Evolutionary conservation across 2,329 filamentous ascomycete genomes (phyloP), one percentile per base, ranked within the genome.

Genomic region (Alternaria consortialis): DNA sequence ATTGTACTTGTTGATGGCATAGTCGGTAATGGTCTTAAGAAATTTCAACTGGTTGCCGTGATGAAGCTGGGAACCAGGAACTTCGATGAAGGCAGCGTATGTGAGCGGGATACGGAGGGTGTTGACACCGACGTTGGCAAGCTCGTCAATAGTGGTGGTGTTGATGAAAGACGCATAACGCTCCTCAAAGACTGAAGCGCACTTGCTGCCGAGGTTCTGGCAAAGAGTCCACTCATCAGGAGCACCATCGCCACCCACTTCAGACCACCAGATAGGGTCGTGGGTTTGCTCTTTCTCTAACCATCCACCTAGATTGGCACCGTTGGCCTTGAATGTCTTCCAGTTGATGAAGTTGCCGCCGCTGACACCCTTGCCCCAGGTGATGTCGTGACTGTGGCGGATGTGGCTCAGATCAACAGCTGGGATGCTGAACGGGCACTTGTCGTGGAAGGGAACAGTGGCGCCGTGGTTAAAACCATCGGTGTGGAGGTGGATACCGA

Each of bases 181-280:
- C 4, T 65, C 53, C 43, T 78, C 74, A 3, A 77, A 60, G 5
- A 76, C 71, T 11, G 67, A 63, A 3, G 70, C 66, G 56, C 75
- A 78, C 44, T 70, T 53, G 12, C 60, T 32, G 8, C 77, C 75
- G 4, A 79, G 66, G 11, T 67, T 61, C n/a, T 56, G 44, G 57
- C 77, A 80, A 25, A 74, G 68, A 11, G 54, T 72, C 77, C 77
- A 80, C 63, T 80, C 77, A 51, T 80, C 78, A 15, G 66, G 44
- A 17, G 71, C 68, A 17, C 54, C 48, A 43, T 60, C 63, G 42
- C 39, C 39, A n/a, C 39, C 34, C 5, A n/a, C 34, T 1, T 36
- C 34, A n/a, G 34, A 36, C 34, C 34, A 36, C 34, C 34, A 36
- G 11, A 56, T 58, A 2, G 73, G 66, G 46, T 77, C 74, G 20